Evolutionary conservation across 2,329 filamentous ascomycete species (phyloP), one percentile per base, ranked within the genome.

Genomic region (Eutypa lata): DNA sequence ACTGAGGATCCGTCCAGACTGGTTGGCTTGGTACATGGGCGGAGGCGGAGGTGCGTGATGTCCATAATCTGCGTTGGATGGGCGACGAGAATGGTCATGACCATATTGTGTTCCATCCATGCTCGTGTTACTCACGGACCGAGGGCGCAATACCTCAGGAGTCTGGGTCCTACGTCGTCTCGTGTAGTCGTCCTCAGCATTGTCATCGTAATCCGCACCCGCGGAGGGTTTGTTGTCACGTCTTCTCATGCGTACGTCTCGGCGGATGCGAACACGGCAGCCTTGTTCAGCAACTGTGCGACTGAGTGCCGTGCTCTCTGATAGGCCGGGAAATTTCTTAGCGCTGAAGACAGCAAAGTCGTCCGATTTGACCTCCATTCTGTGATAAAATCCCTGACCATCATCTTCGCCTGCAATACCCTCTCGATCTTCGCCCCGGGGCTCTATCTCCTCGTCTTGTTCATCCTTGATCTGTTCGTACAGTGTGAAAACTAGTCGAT

Each of bases 251-350:
- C 91, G 86, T 7, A 96, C 90, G 73, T 97, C 94, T 58, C 94
- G 89, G 52, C 94, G 85, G 65, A 99, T 99, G 45, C 94, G 88
- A 26, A 99, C 94, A 61, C 93, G 90, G 71, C 94, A 97, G 53
- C 94, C 94, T 73, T 99, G 94, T 71, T 99, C 93, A 18, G 93
- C 92, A 43, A 99, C 91, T 35, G 90, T 88, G 57, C 92, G 88
- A 73, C 92, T 97, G 48, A 97, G 78, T 13, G 82, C 77, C 0
- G 94, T 99, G 74, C 91, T 97, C 70, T 94, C 90, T 44, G 89
- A 88, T 54, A 97, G 77, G 18, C 93, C 94, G 16, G 94, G 94
- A 75, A 99, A 99, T 76, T 97, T 97, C 85, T 97, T 99, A 49
- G 94, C 94, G 63, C 92, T 97, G 76, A 82, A 97, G 42, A 97